Base-by-base conservation (phyloP, 2,329 filamentous ascomycete species). In the Thielaviopsis euricoi region DNA sequence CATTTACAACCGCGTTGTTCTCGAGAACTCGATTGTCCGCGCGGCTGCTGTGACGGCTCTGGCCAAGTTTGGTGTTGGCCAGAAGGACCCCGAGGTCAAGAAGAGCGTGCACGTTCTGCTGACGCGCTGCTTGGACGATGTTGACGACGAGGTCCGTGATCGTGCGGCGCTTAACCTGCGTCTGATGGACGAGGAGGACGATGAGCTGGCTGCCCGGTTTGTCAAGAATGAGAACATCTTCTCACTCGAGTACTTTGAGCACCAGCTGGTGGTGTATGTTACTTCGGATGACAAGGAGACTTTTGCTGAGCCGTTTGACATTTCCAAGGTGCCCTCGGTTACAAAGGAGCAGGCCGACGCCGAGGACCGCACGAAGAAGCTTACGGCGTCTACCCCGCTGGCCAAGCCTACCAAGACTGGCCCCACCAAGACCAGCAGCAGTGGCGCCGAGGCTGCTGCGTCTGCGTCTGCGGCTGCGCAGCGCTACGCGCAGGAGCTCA, bases 161-260 rank as follows among this genome's bases (percentile, higher is more conserved):
- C 89, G 93, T 68, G 93, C 93, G 61, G 90, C 91, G 3, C 75
- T 98, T 53, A 97, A 95, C 70, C 76, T 98, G 60, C 81, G 89
- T 67, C 75, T 98, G 62, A 97, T 98, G 87, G 80, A 83, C 61
- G 88, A 95, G 67, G 87, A 95, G 67, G 89, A 95, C 64, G 88
- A 95, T 65, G 87, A 94, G 61, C 77, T 90, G 71, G 89, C 90
- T 1, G 78, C 82, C 63, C 81, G 83, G 61, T 97, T 98, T 70
- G 88, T 97, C 68, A 93, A 94, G 74, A 96, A 95, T 67, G 91
- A 97, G 69, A 94, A 83, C 62, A 95, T 95, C 82, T 98, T 91
- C 70, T 94, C 91, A 9, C 79, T 98, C 22, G 87, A 89, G 12
- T 89, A 88, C 60, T 94, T 98, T 61, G 93, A 97, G 75, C 91